Evolutionary conservation across 2,329 filamentous ascomycete genomes (phyloP), one percentile per base, ranked within the genome.

Genomic region (Leptographium lundbergii): DNA sequence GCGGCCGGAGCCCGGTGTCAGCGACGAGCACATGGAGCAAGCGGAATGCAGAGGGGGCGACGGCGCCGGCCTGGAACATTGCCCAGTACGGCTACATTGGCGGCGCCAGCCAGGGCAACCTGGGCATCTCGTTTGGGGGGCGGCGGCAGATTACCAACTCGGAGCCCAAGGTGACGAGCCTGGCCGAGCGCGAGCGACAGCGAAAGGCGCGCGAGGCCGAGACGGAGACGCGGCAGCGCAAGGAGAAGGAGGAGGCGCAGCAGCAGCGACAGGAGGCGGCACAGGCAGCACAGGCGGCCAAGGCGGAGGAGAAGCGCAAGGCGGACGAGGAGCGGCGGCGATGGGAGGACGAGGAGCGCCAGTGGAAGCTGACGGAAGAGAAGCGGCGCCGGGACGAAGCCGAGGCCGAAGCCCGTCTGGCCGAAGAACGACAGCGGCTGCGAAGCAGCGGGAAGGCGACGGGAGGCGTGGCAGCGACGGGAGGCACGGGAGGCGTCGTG

Each of bases 31-130:
- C 85, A 72, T 97, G 94, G 94, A 95, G 89, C 72, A 95, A 84
- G 70, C 89, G 81, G 71, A 81, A 82, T 59, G 89, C 96, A 65
- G 88, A 96, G 71, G 82, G 82, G 19, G 80, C 79, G 52, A 96
- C 91, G 1, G 80, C 86, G 29, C 94, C 94, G 0, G 94, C 94
- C 1, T 99, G 94, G 94, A 99, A 97, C 69, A 97, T 97, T 66
- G 88, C 91, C 60, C 94, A 99, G 70, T 99, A 99, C 69, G 91
- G 94, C 9, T 99, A 96, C 72, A 94, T 97, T 87, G 94, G 94
- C 60, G 94, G 94, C 55, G 94, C 94, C 29, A 96, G 89, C 67
- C 94, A 99, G 71, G 92, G 90, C 3, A 97, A 95, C 66, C 84
- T 96, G 62, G 94, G 94, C 22, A 90, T 99, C 65, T 84, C 89